Conservation (phyloP, 352 stramenopile genomes). For the Pythium angustatum region DNA sequence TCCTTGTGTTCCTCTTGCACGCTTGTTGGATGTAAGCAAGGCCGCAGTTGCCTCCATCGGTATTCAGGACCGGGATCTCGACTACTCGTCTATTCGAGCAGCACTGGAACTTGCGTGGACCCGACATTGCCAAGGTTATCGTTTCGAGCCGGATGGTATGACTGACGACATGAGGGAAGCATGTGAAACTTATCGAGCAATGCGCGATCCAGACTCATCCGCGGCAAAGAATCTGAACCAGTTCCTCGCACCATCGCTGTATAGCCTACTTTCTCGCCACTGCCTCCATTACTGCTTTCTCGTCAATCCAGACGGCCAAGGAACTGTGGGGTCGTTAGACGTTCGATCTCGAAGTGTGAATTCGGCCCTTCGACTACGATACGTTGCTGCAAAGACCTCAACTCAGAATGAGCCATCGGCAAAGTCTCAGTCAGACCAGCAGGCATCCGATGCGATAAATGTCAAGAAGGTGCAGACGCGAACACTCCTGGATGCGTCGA, state of each 20-base stretch:
- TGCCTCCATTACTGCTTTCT: constrained; percentile 20
- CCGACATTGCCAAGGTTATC: not conserved
- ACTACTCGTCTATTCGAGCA: constrained; percentile 4
- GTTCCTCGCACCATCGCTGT: constrained; percentile 19
- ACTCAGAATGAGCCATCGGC: not conserved
- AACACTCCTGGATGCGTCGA: constrained; percentile 7
- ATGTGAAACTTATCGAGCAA: constrained; percentile 12
- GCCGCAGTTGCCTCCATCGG: constrained; percentile 18
- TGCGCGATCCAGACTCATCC: constrained; percentile 23
- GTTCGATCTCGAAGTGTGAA: constrained; percentile 55
- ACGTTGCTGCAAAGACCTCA: constrained; percentile 6
- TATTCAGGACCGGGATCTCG: constrained; percentile 25
- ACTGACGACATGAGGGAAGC: constrained; percentile 13
- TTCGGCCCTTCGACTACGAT: constrained; percentile 62
- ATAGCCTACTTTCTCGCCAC: constrained; percentile 5
- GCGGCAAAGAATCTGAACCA: constrained; percentile 26
- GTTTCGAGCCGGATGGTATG: constrained; percentile 15
- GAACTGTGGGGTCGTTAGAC: constrained; percentile 8
- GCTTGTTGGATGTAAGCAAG: constrained; percentile 9
- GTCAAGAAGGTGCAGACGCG: not conserved
- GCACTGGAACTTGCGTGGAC: constrained; percentile 17
- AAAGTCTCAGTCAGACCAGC: not conserved
- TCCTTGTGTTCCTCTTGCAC: constrained; percentile 18
- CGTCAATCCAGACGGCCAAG: not conserved
- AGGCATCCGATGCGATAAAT: not conserved